These are phyloP conservation scores for Hypoxylon rickii DNA, from an alignment of 495 filamentous ascomycete species.

Conservation along the genomic window DNA sequence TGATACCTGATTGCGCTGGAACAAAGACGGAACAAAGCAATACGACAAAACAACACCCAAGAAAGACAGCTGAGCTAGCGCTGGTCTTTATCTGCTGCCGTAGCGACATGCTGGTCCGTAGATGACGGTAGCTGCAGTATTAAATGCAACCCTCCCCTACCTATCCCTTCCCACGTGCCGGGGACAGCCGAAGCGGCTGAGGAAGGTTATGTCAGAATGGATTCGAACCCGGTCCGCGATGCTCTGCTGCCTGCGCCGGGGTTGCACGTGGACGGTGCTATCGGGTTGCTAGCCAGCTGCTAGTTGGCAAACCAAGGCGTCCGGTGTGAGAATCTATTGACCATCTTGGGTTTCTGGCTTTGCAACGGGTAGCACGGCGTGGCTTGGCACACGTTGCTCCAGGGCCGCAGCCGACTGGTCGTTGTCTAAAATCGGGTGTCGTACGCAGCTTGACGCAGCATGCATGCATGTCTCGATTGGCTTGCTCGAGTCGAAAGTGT, in stretches of 20 bases:
- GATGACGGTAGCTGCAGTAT: too few relatives aligned
- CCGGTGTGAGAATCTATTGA: too few relatives aligned
- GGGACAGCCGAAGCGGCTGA: background rate
- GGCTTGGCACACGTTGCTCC: conserved; percentile 15
- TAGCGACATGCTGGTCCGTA: too few relatives aligned
- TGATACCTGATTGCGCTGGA: background rate
- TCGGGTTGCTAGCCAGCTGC: too few relatives aligned
- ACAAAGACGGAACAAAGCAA: conserved; percentile 4
- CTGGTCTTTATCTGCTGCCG: background rate
- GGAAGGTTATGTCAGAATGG: background rate
- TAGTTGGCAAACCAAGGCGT: too few relatives aligned
- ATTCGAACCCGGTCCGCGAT: background rate
- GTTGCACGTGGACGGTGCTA: too few relatives aligned
- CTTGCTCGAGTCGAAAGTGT: too few relatives aligned
- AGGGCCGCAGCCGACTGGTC: conserved; percentile 14
- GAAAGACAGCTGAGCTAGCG: too few relatives aligned
- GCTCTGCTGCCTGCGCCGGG: background rate
- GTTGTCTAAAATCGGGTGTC: too few relatives aligned
- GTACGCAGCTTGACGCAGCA: background rate
- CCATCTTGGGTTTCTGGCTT: too few relatives aligned
- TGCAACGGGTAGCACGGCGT: background rate
- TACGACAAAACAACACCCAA: background rate
- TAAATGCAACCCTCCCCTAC: background rate
- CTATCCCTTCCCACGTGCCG: background rate
- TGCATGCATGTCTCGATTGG: background rate